Evolutionary conservation across 2,329 filamentous ascomycete species (phyloP), one percentile per base, ranked within the genome.

Genomic region (Pseudocercospora vitis): DNA sequence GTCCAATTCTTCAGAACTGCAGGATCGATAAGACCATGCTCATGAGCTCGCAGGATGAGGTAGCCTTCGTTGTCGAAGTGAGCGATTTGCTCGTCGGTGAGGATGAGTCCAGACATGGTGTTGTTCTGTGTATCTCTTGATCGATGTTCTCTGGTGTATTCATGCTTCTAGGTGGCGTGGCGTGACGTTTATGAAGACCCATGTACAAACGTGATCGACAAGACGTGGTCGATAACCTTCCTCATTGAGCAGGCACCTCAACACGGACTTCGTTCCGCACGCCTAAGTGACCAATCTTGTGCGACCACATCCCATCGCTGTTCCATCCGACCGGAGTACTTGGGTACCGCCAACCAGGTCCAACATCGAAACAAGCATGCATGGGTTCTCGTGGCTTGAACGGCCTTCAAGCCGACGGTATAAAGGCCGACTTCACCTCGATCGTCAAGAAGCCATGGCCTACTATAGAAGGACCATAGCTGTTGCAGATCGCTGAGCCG

Each of bases 61-160:
- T 55, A 65, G 42, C 63, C 63, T 51, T 63, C 40, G 4, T 31
- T 21, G 44, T 62, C 50, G 50, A 65, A 66, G 24, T 62, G 57
- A 7, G 56, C 35, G 46, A 65, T 55, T 40, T 65, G 63, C 9
- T 54, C 46, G 31, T 51, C 51, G 21, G 56, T 60, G 26, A 64
- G 58, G 39, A 57, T 59, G 40, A 61, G n/a, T 18, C 33, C 28
- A 2, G 60, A 40, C 62, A 64, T 64, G 7, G 32, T 48, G 35
- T 23, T 48, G 19, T 24, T 21, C 39, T 23, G 14, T 9, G 28
- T 12, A 9, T 24, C 12, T 40, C 2, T 16, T 24, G 24, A 9
- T 28, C 14, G 7, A 23, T n/a, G 48, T 14, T n/a, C 5, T 18
- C 35, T 23, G 24, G n/a, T 23, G 7, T 42, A 7, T 42, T 23